Percentiles rank a stretch among this genome's conserved stretches.
Evolutionary conservation across 345 rosid species (phyloP).

Genomic region (Pistacia vera): DNA sequence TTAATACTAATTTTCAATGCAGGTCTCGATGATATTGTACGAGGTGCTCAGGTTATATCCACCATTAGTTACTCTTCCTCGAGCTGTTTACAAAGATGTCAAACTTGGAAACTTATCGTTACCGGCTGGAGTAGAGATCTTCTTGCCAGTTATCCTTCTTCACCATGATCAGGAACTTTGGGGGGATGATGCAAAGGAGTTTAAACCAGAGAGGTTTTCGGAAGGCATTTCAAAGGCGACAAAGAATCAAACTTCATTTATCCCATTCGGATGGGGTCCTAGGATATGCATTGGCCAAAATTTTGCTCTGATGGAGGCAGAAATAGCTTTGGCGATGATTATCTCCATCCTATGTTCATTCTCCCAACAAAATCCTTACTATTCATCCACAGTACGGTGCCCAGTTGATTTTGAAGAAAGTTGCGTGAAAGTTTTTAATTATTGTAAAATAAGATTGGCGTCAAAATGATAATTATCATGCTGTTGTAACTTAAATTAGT

Average conservation of each 20-base stretch:
- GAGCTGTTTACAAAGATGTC: conserved; percentile 23
- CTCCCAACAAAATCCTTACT: not conserved
- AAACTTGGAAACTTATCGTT: conserved; percentile 28
- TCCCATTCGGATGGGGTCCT: conserved; percentile 35
- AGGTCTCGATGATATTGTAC: conserved; percentile 38
- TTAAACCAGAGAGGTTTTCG: conserved; percentile 36
- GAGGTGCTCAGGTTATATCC: conserved; percentile 51
- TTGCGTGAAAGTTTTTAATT: too few species aligned
- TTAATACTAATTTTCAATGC: not conserved
- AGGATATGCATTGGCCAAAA: conserved; percentile 38
- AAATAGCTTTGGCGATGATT: conserved; percentile 24
- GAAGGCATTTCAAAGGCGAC: conserved; percentile 42
- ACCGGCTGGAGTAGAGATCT: conserved; percentile 26
- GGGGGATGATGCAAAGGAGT: conserved; percentile 39
- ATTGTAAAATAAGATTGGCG: too few species aligned
- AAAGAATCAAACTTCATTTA: conserved; percentile 16
- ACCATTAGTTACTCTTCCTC: conserved; percentile 5
- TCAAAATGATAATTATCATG: too few species aligned
- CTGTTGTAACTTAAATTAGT: too few species aligned
- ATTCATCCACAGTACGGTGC: conserved; percentile 30
- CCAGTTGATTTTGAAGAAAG: conserved; percentile 9
- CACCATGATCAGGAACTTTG: conserved; percentile 37
- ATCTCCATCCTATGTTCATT: conserved; percentile 30
- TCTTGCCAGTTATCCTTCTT: conserved; percentile 23
- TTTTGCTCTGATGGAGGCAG: conserved; percentile 28